phyloP scores from a whole-genome alignment of 768 basidiomycete genomes.

The Auriscalpium vulgare region DNA sequence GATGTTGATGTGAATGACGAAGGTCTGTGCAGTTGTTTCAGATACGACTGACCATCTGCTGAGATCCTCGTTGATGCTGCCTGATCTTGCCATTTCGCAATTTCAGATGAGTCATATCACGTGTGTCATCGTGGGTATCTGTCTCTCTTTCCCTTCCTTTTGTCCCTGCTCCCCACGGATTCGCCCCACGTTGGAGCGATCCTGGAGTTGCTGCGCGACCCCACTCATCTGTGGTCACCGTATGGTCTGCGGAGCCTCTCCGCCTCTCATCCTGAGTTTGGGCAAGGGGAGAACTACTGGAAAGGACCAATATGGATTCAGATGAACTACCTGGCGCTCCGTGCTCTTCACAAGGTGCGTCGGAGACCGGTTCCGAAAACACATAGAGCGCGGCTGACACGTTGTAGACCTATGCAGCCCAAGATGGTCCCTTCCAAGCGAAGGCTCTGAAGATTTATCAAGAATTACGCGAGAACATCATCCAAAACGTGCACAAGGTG shows the following conservation, averaged over 20 bases:
- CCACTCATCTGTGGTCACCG: constrained; percentile 84
- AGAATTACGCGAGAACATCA: constrained; percentile 72
- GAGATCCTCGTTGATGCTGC: neutral
- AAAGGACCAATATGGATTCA: constrained; percentile 95
- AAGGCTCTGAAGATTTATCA: constrained; percentile 73
- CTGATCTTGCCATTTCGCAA: neutral
- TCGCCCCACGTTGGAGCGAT: constrained; percentile 80
- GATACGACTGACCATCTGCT: constrained; percentile 7
- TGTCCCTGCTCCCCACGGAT: constrained; percentile 65
- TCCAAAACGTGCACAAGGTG: constrained; percentile 75
- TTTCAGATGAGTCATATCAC: constrained; percentile 80
- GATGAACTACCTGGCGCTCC: constrained; percentile 90
- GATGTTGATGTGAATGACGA: constrained; percentile 81
- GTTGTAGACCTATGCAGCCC: constrained; percentile 62
- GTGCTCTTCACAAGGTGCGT: constrained; percentile 67
- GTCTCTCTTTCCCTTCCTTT: constrained; percentile 88
- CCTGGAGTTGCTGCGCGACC: constrained; percentile 72
- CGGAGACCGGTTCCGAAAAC: too few relatives aligned
- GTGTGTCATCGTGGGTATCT: constrained; percentile 91
- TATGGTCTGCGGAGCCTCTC: constrained; percentile 87
- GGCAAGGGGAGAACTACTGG: constrained; percentile 95
- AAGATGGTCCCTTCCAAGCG: constrained; percentile 74
- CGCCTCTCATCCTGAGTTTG: constrained; percentile 83
- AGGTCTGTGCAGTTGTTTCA: constrained; percentile 34
- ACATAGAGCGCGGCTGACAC: neutral